A percentile compares a stretch with the other conserved stretches of the same genome.
Evolutionary conservation across 441 rosid species (phyloP).

Genomic region (Eutrema salsugineum): DNA sequence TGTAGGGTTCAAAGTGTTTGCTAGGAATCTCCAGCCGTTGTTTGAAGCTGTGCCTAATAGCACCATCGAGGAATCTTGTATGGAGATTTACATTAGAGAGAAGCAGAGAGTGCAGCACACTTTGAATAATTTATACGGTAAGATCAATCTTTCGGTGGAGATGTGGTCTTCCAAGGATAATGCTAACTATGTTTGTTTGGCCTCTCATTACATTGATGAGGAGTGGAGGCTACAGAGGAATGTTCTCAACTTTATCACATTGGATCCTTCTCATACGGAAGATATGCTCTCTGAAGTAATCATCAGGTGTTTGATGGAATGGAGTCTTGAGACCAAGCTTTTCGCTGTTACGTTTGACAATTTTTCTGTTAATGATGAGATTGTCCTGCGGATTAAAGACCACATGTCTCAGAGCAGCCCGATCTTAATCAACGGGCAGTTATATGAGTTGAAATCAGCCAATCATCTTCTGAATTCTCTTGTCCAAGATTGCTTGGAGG

Average conservation of each 20-base stretch:
- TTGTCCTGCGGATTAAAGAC: constrained; percentile 60
- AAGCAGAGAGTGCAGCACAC: constrained; percentile 66
- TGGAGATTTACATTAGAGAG: constrained; percentile 76
- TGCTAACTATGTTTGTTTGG: constrained; percentile 58
- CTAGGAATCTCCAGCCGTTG: constrained; percentile 87
- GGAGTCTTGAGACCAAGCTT: constrained; percentile 85
- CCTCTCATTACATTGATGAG: constrained; percentile 76
- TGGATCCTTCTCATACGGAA: constrained; percentile 74
- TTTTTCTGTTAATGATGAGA: constrained; percentile 57
- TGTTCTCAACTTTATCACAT: constrained; percentile 74
- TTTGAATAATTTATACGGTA: constrained; percentile 63
- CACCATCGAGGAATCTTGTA: constrained; percentile 64
- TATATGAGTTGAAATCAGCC: constrained; percentile 73
- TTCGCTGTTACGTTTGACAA: constrained; percentile 82
- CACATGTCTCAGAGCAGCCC: constrained; percentile 61
- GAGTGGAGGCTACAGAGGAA: constrained; percentile 83
- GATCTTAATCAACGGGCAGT: constrained; percentile 52
- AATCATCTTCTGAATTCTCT: constrained; percentile 60
- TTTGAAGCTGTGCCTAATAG: constrained; percentile 63
- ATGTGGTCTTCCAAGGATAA: constrained; percentile 77
- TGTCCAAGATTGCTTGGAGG: constrained; percentile 70
- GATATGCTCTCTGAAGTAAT: constrained; percentile 90
- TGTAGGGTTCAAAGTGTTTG: constrained; percentile 85
- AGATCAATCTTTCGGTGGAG: constrained; percentile 79
- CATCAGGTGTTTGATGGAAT: constrained; percentile 66